Conservation (phyloP, 2,329 filamentous ascomycete genomes). For the Colletotrichum costaricense region DNA sequence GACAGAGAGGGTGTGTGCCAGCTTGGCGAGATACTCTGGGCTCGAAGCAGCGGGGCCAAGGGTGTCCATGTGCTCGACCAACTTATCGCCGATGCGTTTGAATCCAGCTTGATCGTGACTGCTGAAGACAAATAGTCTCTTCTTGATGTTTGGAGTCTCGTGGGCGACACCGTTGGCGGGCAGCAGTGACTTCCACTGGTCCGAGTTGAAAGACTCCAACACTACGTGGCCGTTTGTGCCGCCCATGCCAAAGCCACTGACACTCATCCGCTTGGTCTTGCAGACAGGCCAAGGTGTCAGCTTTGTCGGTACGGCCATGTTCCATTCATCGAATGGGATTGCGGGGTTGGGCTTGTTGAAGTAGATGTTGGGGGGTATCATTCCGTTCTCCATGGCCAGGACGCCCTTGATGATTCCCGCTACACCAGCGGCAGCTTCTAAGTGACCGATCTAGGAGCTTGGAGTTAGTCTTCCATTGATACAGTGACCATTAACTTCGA, state of each 20-base stretch:
- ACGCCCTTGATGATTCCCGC: neutral
- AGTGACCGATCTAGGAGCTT: constrained; percentile 6
- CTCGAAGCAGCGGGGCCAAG: neutral
- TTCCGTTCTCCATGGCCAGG: neutral
- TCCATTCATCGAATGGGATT: neutral
- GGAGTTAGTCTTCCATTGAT: neutral
- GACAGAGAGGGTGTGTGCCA: neutral
- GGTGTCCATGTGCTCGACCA: neutral
- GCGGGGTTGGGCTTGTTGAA: neutral
- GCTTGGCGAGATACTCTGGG: neutral
- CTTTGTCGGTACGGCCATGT: neutral
- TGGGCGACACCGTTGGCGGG: neutral
- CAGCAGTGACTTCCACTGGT: neutral
- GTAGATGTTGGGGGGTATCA: neutral
- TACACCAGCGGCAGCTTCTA: neutral
- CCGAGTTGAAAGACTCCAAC: neutral
- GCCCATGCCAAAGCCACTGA: constrained; percentile 3
- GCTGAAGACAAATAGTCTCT: neutral
- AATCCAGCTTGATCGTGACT: neutral
- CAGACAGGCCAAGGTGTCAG: neutral
- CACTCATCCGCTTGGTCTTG: neutral
- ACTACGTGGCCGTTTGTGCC: constrained; percentile 1
- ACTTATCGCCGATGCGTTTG: neutral
- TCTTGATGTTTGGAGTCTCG: neutral
- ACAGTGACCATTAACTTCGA: no score